Percentiles rank a stretch among this genome's conserved stretches.
Conservation (phyloP, 2,329 filamentous ascomycete species). For the Domatiomyces catenatus region DNA sequence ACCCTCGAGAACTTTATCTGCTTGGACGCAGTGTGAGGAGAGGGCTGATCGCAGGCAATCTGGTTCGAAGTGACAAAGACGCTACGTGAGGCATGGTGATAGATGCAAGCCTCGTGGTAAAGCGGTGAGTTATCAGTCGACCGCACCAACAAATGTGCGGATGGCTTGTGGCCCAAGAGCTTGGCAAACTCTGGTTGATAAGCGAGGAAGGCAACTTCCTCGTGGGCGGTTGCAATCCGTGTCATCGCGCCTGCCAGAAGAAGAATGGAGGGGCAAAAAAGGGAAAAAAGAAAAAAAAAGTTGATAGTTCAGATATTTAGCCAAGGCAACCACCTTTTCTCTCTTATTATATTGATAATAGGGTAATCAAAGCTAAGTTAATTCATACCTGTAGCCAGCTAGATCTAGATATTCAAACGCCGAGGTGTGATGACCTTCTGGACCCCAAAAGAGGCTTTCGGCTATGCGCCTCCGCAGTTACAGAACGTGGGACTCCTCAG, state of each 20-base stretch:
- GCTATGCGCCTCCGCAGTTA: no score
- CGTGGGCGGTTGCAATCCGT: not conserved
- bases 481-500: no score
- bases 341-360: no score
- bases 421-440: no score
- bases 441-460: no score
- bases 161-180: constrained; percentile 1
- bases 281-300: no score
- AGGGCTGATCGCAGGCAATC: not conserved
- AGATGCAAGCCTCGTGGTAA: constrained; percentile 11
- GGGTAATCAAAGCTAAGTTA: no score
- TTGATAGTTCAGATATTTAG: no score
- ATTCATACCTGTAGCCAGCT: no score
- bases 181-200: not conserved
- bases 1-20: constrained; percentile 7
- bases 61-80: constrained; percentile 11
- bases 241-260: not conserved
- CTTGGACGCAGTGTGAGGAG: constrained; percentile 3
- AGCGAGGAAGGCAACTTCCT: not conserved
- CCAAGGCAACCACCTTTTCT: no score
- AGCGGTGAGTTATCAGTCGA: not conserved
- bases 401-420: no score
- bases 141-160: not conserved
- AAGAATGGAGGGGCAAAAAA: no score
- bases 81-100: constrained; percentile 3